Base-by-base conservation (phyloP, 768 basidiomycete species). In the Paxillus rubicundulus region DNA sequence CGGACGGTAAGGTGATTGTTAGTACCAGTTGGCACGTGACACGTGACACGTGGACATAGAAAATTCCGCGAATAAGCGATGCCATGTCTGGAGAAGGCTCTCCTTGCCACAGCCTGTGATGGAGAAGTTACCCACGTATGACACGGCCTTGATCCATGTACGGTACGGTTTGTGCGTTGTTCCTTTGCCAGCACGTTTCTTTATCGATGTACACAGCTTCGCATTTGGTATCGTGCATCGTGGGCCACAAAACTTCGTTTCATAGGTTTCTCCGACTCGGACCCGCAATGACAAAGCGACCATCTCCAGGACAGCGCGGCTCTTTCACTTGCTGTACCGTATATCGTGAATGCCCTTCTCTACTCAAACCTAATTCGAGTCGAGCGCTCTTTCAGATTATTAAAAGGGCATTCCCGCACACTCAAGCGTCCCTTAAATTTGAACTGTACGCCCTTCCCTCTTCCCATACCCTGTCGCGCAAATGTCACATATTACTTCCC, bases 401-500 rank as follows among this genome's bases (percentile, higher is more conserved):
- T 20, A 27, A 20, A 20, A 42, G 41, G 41, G 41, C 10, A 13
- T 14, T 2, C 12, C 33, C 33, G 33, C 12, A 33, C 33, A 20
- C 18, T 5, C 27, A 34, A 9, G 7, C 13, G 10, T 34, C 45
- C 32, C 32, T 43, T 34, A 18, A 33, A 4, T 4, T 13, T 20
- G 30, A 14, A 10, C 27, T 6, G 53, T 63, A 50, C 50, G 53
- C 47, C 33, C 16, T 14, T 16, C 17, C 13, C 18, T 16, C 48
- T 18, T 10, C 32, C 27, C 17, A 14, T 36, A 34, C 34, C 45
- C 1, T 17, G 42, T n/a, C 27, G 12, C 27, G 2, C 18, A 13
- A 47, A 60, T 59, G 60, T 52, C 55, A 9, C 67, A 64, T 45
- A 62, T 34, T 5, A 27, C 76, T 32, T 6, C 52, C 4, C 77